A percentile compares a stretch with the other conserved stretches of the same genome.
Conservation (phyloP, 1,284 basidiomycete genomes). For the Cutaneotrichosporon daszewskae region DNA sequence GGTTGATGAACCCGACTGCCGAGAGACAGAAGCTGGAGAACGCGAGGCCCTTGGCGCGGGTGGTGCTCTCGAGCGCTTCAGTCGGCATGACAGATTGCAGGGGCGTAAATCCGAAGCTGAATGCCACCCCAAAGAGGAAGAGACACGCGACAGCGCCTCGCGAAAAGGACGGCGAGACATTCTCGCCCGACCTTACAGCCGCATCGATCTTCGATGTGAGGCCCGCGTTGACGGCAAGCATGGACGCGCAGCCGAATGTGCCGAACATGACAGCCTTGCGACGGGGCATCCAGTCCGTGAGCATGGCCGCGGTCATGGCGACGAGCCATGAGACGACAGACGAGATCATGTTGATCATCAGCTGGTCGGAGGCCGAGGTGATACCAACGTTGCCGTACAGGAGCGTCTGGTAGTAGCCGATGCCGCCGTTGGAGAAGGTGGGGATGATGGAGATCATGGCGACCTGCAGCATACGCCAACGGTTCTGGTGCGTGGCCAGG, state of each 20-base stretch:
- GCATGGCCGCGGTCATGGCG: conserved; percentile 44
- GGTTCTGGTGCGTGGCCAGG: conserved; percentile 25
- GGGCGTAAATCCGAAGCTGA: conserved; percentile 37
- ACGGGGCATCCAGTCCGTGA: conserved; percentile 32
- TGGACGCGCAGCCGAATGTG: conserved; percentile 27
- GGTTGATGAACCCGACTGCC: conserved; percentile 53
- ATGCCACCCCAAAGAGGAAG: conserved; percentile 42
- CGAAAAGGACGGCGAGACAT: neutral
- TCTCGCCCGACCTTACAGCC: conserved; percentile 10
- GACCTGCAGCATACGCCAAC: conserved; percentile 36
- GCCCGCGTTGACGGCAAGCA: conserved; percentile 35
- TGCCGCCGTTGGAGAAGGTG: conserved; percentile 53
- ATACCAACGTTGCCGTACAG: conserved; percentile 24
- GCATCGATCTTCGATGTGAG: conserved; percentile 25
- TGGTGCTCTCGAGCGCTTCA: conserved; percentile 81
- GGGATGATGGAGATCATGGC: conserved; percentile 42
- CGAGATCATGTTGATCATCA: conserved; percentile 57
- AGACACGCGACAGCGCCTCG: conserved; percentile 24
- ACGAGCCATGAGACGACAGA: conserved; percentile 53
- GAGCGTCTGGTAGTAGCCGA: conserved; percentile 49
- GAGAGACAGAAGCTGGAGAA: conserved; percentile 49
- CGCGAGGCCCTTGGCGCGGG: conserved; percentile 72
- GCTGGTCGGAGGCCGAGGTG: conserved; percentile 33
- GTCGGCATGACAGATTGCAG: conserved; percentile 67
- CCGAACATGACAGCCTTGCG: conserved; percentile 30